Conservation (phyloP, 257 asterid genomes). For the Asclepias syriaca region DNA sequence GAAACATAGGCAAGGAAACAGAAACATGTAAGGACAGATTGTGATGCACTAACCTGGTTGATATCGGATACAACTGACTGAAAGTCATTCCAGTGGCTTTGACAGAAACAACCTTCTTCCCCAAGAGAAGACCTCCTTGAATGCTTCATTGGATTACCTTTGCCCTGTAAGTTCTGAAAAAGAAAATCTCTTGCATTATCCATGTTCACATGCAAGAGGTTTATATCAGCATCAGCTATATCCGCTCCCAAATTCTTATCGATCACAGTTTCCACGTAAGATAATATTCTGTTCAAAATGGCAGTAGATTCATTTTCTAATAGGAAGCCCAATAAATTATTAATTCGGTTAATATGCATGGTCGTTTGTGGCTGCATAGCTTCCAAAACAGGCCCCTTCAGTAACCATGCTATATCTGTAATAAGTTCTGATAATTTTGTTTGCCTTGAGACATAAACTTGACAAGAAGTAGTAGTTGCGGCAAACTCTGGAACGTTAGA, state of each 20-base stretch:
- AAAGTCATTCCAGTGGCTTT: slow-evolving; percentile 24
- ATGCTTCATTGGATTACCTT: slow-evolving; percentile 16
- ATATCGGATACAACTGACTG: slow-evolving; percentile 16
- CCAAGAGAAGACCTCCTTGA: slow-evolving; percentile 4
- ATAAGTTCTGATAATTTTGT: slow-evolving; percentile 46
- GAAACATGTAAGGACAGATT: background rate
- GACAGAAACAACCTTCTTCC: slow-evolving; percentile 18
- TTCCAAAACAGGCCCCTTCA: slow-evolving; percentile 47
- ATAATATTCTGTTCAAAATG: slow-evolving; percentile 47
- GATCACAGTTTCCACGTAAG: slow-evolving; percentile 32
- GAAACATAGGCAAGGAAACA: background rate
- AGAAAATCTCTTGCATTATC: slow-evolving; percentile 36
- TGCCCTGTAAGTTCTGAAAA: slow-evolving; percentile 24
- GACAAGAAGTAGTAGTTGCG: slow-evolving; percentile 37
- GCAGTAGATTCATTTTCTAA: slow-evolving; percentile 46
- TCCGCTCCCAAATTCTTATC: slow-evolving; percentile 31
- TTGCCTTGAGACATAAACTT: slow-evolving; percentile 37
- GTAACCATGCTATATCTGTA: slow-evolving; percentile 76
- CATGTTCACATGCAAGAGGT: slow-evolving; percentile 37
- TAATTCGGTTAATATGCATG: slow-evolving; percentile 49
- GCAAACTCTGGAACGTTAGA: slow-evolving; percentile 24
- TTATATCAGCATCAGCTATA: slow-evolving; percentile 40
- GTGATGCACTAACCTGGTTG: slow-evolving; percentile 34
- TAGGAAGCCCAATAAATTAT: slow-evolving; percentile 43
- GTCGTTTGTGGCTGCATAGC: slow-evolving; percentile 31